Percentiles rank a stretch among this genome's conserved stretches.
Evolutionary conservation across 2,329 filamentous ascomycete genomes (phyloP).

Genomic region (Cladobotryum protrusum): DNA sequence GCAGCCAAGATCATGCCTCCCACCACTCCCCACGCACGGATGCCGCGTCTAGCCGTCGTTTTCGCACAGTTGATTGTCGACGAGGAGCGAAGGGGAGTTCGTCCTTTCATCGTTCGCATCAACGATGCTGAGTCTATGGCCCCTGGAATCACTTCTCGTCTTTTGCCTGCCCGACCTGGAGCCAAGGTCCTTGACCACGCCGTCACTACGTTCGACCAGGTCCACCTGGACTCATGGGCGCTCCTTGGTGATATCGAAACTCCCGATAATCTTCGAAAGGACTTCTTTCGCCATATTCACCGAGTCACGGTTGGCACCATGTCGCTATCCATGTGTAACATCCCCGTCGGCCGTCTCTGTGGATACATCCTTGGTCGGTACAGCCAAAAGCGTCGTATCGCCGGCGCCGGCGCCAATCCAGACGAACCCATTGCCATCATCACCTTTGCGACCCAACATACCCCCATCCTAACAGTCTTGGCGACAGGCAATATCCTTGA

Average conservation of each 20-base stretch:
- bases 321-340: conserved; percentile 15
- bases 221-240: conserved; percentile 19
- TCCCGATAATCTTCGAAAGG: conserved; percentile 15
- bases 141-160: not conserved
- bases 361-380: conserved; percentile 18
- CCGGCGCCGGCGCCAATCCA: conserved; percentile 2
- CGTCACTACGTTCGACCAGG: conserved; percentile 28
- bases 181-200: conserved; percentile 25
- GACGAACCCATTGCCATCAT: conserved; percentile 15
- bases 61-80: conserved; percentile 26
- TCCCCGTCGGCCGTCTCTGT: not conserved
- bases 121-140: no score
- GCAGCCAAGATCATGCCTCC: conserved; percentile 28
- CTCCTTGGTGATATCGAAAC: conserved; percentile 21
- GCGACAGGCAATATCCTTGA: conserved; percentile 16
- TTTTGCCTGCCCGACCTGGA: conserved; percentile 22
- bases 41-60: conserved; percentile 26
- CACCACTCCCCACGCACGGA: conserved; percentile 17
- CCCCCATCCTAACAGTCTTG: conserved; percentile 18
- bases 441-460: conserved; percentile 21
- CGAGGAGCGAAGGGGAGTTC: conserved; percentile 20
- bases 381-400: conserved; percentile 12
- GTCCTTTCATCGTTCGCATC: conserved; percentile 24
- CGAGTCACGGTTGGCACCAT: conserved; percentile 22
- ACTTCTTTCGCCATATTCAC: conserved; percentile 23